These are phyloP conservation scores for Epipyxis sp. DNA, from an alignment of 108 stramenopile species.

Conservation along the genomic window DNA sequence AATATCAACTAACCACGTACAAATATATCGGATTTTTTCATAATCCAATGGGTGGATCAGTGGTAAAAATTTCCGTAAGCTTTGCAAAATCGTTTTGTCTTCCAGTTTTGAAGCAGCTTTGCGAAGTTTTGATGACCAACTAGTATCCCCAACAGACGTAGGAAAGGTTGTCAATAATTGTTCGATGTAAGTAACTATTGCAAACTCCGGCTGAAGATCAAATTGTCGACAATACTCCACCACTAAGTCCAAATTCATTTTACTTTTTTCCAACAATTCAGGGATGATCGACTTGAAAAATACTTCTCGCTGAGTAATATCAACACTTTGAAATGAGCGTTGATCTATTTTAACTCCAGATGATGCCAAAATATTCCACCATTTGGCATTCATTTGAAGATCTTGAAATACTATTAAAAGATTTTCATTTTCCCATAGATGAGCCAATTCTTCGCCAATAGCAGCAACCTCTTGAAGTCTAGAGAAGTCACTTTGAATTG, in stretches of 20 bases:
- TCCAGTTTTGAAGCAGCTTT: neutral
- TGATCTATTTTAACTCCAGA: neutral
- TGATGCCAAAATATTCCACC: slow-evolving; percentile 25
- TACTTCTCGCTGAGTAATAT: neutral
- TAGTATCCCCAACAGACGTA: neutral
- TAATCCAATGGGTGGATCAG: slow-evolving; percentile 17
- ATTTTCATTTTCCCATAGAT: slow-evolving; percentile 15
- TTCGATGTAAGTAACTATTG: slow-evolving; percentile 10
- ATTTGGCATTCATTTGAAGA: slow-evolving; percentile 23
- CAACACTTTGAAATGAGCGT: slow-evolving; percentile 12
- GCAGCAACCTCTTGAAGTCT: neutral
- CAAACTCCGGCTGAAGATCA: slow-evolving; percentile 16
- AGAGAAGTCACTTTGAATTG: slow-evolving; percentile 16
- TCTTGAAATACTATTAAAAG: slow-evolving; percentile 9
- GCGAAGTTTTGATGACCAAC: neutral
- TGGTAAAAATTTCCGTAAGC: neutral
- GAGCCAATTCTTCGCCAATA: slow-evolving; percentile 28
- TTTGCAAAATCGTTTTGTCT: neutral
- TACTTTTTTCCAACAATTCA: neutral
- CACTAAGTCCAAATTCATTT: neutral
- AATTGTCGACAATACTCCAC: slow-evolving; percentile 1
- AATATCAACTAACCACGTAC: slow-evolving; percentile 1
- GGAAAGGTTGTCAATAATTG: neutral
- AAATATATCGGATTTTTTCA: slow-evolving; percentile 4
- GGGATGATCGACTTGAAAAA: slow-evolving; percentile 7